Evolutionary conservation across 1,284 basidiomycete genomes (phyloP), one percentile per base, ranked within the genome.

Genomic region (Fereydounia khargensis): DNA sequence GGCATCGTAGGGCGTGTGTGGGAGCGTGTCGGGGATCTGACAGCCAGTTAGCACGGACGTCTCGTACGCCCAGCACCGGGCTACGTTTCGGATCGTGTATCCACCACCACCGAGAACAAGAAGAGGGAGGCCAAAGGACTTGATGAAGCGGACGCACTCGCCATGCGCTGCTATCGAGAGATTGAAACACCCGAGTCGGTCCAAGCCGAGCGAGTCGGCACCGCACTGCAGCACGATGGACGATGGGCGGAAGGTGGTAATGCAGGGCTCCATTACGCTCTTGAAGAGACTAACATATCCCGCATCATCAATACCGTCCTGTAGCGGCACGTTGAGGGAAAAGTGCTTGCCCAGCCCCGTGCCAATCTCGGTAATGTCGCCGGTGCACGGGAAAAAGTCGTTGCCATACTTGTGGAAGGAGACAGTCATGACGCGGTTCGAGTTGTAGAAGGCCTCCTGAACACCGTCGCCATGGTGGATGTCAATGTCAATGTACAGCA

Each of bases 321-420:
- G 88, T 0, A 99, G 79, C 1, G 94, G 95, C 1, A 98, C 89
- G 72, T 99, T 99, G 38, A 98, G 81, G 48, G 85, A 88, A 76
- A 97, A 99, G 77, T 98, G 88, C 78, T 95, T 96, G 44, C 94
- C 95, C 8, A 74, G 48, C 1, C 60, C 61, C 2, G 65, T 65
- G 14, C 73, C 73, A n/a, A 66, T 63, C 54, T 75, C 73, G 21
- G 53, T 56, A 22, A 74, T 64, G 45, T 72, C 65, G 30, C 73
- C 73, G 1, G 73, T 75, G 46, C 73, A 74, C 1, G 73, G 73
- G 51, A 99, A 99, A 80, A 99, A 99, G 72, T 96, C 91, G 54
- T 90, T 90, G 2, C 89, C 92, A 79, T 96, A 99, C 78, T 98
- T 98, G 82, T 99, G 94, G 78, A 99, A 98, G 0, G 94, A 97